phyloP scores from a whole-genome alignment of 139 green algal genomes.

The Closterium sp. region DNA sequence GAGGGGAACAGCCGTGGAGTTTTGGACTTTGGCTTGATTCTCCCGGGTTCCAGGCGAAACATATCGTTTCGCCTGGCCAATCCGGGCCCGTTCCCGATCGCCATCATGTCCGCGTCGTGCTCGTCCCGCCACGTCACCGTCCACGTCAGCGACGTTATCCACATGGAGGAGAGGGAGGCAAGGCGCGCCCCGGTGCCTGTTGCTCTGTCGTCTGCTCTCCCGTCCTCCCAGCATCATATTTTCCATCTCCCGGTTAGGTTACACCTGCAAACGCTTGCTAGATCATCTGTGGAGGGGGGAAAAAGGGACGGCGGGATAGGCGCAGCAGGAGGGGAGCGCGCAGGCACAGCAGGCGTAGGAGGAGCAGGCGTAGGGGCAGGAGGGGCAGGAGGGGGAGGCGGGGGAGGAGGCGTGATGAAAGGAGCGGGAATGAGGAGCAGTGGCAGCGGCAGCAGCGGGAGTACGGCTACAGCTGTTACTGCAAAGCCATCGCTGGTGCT shows the following conservation, averaged over 20 bases:
- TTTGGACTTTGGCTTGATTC: background rate
- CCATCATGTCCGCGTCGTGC: background rate
- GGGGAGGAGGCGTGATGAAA: background rate
- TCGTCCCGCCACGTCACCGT: background rate
- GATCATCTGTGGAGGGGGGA: background rate
- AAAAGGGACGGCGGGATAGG: background rate
- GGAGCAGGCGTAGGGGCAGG: background rate
- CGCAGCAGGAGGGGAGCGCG: too few relatives aligned
- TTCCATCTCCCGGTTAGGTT: background rate
- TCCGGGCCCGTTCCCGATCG: background rate
- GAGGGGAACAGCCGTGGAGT: background rate
- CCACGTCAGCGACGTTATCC: background rate
- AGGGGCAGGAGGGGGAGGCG: too few relatives aligned
- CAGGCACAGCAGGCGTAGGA: background rate
- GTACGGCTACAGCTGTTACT: background rate
- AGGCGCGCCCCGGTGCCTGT: background rate
- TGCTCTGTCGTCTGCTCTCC: background rate
- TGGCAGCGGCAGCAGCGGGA: background rate
- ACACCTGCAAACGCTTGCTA: background rate
- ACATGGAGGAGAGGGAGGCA: background rate
- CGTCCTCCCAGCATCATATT: background rate
- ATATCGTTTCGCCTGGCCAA: background rate
- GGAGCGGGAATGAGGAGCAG: background rate
- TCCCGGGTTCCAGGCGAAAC: background rate
- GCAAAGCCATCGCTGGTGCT: background rate